Percentiles rank a stretch among this genome's conserved stretches.
Evolutionary conservation across 2,329 filamentous ascomycete genomes (phyloP).

Genomic region (Orbilia quercus): DNA sequence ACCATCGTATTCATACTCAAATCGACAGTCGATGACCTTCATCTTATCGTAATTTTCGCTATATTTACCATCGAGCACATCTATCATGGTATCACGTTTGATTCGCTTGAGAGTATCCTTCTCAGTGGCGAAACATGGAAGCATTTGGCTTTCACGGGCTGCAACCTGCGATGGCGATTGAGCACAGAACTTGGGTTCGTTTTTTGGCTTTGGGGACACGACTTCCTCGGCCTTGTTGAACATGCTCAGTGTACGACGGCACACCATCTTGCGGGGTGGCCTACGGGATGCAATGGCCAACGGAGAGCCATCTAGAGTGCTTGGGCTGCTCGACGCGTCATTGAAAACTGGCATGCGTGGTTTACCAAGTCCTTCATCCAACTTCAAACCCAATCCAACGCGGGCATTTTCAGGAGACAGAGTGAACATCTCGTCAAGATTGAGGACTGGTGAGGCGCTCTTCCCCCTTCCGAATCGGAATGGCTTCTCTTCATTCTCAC

Average conservation of each 20-base stretch:
- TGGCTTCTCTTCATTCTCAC: constrained; percentile 75
- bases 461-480: constrained; percentile 76
- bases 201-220: constrained; percentile 79
- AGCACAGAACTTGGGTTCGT: constrained; percentile 63
- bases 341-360: constrained; percentile 53
- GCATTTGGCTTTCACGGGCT: constrained; percentile 71
- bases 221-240: constrained; percentile 92
- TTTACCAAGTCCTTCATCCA: constrained; percentile 31
- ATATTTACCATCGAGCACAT: constrained; percentile 88
- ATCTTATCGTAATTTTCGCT: constrained; percentile 80
- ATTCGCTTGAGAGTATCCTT: constrained; percentile 92
- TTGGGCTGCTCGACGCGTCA: constrained; percentile 46
- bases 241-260: constrained; percentile 92
- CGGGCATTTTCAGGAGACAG: constrained; percentile 57
- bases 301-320: constrained; percentile 76
- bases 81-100: constrained; percentile 79
- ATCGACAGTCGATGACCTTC: constrained; percentile 93
- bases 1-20: constrained; percentile 98
- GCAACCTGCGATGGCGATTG: constrained; percentile 62
- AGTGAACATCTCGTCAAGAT: constrained; percentile 59
- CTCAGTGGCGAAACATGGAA: constrained; percentile 86
- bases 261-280: constrained; percentile 79
- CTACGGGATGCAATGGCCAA: constrained; percentile 77
- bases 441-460: constrained; percentile 43
- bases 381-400: constrained; percentile 41